These are phyloP conservation scores for Spathaspora arborariae DNA, from an alignment of 805 yeast species.

Conservation along the genomic window DNA sequence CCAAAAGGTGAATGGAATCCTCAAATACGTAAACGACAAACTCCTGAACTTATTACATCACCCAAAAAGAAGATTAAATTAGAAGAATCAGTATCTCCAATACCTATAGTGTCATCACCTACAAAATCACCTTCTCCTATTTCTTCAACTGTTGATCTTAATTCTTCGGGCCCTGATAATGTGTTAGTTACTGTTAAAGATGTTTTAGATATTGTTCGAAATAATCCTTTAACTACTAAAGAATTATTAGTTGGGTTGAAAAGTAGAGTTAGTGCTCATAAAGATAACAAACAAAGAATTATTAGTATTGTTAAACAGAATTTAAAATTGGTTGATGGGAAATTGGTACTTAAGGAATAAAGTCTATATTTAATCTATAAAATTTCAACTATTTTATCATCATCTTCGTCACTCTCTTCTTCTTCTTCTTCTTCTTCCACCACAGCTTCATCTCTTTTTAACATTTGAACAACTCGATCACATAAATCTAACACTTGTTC, in stretches of 20 bases:
- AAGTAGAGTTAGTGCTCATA: slow-evolving; percentile 59
- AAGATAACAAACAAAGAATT: slow-evolving; percentile 59
- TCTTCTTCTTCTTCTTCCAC: slow-evolving; percentile 22
- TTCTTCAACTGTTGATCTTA: slow-evolving; percentile 21
- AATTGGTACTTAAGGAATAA: slow-evolving; percentile 35
- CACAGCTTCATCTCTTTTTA: slow-evolving; percentile 85
- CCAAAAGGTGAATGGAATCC: slow-evolving; percentile 89
- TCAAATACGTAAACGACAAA: slow-evolving; percentile 36
- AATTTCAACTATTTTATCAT: slow-evolving; percentile 51
- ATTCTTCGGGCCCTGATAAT: slow-evolving; percentile 34
- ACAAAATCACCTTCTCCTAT: slow-evolving; percentile 13
- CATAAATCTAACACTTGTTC: slow-evolving; percentile 58
- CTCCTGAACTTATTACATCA: slow-evolving; percentile 17
- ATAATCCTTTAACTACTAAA: slow-evolving; percentile 57
- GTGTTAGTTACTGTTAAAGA: slow-evolving; percentile 65
- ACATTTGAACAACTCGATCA: slow-evolving; percentile 82
- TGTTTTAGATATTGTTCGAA: slow-evolving; percentile 58
- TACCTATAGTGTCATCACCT: slow-evolving; percentile 2
- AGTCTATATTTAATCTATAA: slow-evolving; percentile 3
- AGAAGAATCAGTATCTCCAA: slow-evolving; percentile 21
- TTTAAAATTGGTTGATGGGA: slow-evolving; percentile 50
- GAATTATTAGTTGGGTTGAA: slow-evolving; percentile 59
- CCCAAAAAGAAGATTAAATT: slow-evolving; percentile 38
- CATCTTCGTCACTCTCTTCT: slow-evolving; percentile 47
- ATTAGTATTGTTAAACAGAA: slow-evolving; percentile 55